Percentiles rank a stretch among this genome's conserved stretches.
Conservation (phyloP, 257 asterid species). For the Ocimum tenuiflorum region DNA sequence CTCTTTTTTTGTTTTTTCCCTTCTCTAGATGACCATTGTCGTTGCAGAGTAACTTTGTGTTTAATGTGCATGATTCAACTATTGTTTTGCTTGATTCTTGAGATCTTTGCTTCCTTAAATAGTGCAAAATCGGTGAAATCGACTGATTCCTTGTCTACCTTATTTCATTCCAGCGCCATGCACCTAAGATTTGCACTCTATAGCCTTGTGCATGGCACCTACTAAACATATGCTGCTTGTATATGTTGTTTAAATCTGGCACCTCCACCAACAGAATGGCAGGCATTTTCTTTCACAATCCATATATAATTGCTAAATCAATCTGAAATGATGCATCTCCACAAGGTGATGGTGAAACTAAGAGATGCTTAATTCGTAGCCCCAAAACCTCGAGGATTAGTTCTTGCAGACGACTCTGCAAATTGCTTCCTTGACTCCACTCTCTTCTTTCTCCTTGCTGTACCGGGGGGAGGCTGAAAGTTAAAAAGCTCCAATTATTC, state of each 20-base stretch:
- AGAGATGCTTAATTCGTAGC: conserved; percentile 35
- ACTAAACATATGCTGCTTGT: background rate
- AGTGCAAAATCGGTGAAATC: background rate
- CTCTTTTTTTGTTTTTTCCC: background rate
- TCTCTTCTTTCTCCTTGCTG: conserved; percentile 78
- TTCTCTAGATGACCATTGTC: background rate
- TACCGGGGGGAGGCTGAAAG: conserved; percentile 85
- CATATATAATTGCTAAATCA: background rate
- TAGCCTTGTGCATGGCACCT: background rate
- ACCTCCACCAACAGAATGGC: conserved; percentile 7
- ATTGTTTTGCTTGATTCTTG: conserved; percentile 10
- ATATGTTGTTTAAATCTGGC: background rate
- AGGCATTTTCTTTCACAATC: conserved; percentile 1
- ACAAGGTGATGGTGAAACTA: conserved; percentile 1
- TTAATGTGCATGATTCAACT: conserved; percentile 15
- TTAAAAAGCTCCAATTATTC: background rate
- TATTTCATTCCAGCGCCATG: background rate
- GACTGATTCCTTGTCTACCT: background rate
- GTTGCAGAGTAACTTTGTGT: conserved; percentile 6
- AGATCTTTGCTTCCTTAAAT: background rate
- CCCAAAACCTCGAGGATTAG: conserved; percentile 87
- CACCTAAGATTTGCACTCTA: too few species aligned
- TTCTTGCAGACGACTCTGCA: conserved; percentile 54
- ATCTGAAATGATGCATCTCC: background rate
- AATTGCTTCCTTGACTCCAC: conserved; percentile 65